Percentiles rank a stretch among this genome's conserved stretches.
These are phyloP conservation scores for Aspergillus sp. DNA, from an alignment of 2,329 filamentous ascomycete genomes.

Conservation along the genomic window DNA sequence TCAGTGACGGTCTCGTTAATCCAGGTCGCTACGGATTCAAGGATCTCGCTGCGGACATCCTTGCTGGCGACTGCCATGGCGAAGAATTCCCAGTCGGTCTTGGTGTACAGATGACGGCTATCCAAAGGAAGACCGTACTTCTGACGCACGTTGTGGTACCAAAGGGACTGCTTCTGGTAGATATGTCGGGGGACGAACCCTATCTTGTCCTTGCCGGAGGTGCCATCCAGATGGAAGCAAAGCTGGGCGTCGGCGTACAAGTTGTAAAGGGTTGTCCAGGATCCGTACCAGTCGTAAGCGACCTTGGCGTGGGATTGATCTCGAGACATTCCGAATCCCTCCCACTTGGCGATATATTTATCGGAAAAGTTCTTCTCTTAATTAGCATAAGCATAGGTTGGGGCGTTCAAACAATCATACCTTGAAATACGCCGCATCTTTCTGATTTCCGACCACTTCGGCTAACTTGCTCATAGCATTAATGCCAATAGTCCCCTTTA, in stretches of 20 bases:
- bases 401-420: constrained; percentile 15
- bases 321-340: constrained; percentile 59
- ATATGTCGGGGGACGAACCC: constrained; percentile 65
- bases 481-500: constrained; percentile 78
- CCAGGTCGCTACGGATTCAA: constrained; percentile 68
- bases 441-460: constrained; percentile 49
- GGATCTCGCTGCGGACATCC: constrained; percentile 59
- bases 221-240: constrained; percentile 62
- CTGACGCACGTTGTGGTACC: constrained; percentile 72
- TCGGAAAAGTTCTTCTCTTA: constrained; percentile 47
- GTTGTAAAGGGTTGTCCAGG: constrained; percentile 80
- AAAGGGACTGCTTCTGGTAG: constrained; percentile 70
- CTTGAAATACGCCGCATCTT: constrained; percentile 52
- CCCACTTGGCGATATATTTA: constrained; percentile 65
- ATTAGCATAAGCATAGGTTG: neutral
- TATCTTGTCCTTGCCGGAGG: constrained; percentile 25
- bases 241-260: constrained; percentile 72
- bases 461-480: constrained; percentile 68
- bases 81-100: constrained; percentile 88
- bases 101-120: constrained; percentile 73
- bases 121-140: constrained; percentile 77
- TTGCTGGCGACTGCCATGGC: constrained; percentile 69
- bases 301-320: constrained; percentile 66
- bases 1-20: constrained; percentile 75
- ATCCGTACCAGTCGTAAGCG: constrained; percentile 70